Evolutionary conservation across 495 filamentous ascomycete species (phyloP).

Genomic region (Penicillium steckii): DNA sequence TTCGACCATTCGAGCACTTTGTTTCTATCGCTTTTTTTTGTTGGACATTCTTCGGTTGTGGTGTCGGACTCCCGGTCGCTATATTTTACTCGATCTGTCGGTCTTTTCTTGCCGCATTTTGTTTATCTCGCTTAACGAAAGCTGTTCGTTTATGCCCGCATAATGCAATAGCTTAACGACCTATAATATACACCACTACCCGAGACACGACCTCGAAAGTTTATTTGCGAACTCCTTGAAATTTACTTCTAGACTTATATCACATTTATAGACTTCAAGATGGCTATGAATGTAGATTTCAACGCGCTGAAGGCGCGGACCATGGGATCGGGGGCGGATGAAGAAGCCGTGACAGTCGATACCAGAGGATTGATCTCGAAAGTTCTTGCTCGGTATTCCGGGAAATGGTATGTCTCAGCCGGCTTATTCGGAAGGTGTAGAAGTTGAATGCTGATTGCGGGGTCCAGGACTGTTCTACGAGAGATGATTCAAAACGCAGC

Average conservation of each 20-base stretch:
- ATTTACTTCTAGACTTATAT: not conserved
- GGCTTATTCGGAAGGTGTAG: conserved; percentile 13
- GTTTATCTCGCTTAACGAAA: too few relatives aligned
- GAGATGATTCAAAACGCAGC: conserved; percentile 98
- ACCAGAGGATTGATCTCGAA: conserved; percentile 97
- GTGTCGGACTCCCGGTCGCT: not conserved
- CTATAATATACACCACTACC: not conserved
- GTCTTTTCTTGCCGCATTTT: not conserved
- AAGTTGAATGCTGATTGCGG: not conserved
- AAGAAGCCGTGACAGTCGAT: conserved; percentile 98
- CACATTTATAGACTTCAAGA: conserved; percentile 18
- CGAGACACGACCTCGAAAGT: not conserved
- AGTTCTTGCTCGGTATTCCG: conserved; percentile 90
- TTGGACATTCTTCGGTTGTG: too few relatives aligned
- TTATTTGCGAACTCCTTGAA: not conserved
- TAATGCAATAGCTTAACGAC: not conserved
- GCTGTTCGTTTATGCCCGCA: not conserved
- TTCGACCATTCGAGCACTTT: not conserved
- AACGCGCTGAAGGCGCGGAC: conserved; percentile 81
- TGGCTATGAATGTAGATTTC: conserved; percentile 70
- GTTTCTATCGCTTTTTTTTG: not conserved
- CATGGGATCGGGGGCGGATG: conserved; percentile 79
- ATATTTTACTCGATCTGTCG: not conserved
- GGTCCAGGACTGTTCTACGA: conserved; percentile 60
- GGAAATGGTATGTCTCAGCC: conserved; percentile 64